These are phyloP conservation scores for Globisporangium abappressorium DNA, from an alignment of 352 stramenopile species.

Conservation along the genomic window DNA sequence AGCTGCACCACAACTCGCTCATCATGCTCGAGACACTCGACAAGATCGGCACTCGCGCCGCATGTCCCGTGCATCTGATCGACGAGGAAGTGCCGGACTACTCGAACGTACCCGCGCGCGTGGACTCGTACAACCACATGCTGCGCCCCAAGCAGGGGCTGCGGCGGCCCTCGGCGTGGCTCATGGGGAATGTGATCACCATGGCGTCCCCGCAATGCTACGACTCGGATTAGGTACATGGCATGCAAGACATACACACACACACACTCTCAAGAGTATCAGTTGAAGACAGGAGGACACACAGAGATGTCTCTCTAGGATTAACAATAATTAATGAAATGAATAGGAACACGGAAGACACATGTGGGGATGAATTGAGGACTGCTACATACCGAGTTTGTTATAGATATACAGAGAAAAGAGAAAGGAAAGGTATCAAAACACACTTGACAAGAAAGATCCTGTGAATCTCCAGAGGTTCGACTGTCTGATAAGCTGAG, in stretches of 20 bases:
- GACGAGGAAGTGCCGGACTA: slow-evolving; percentile 55
- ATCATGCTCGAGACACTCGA: slow-evolving; percentile 70
- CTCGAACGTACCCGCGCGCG: slow-evolving; percentile 43
- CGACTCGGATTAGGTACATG: slow-evolving; percentile 6
- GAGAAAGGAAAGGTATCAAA: not conserved
- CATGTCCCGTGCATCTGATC: slow-evolving; percentile 66
- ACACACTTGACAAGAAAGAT: not conserved
- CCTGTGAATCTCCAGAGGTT: not conserved
- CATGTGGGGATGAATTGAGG: not conserved
- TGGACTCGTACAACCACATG: slow-evolving; percentile 63
- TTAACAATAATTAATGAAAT: not conserved
- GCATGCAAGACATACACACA: not conserved
- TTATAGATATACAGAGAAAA: slow-evolving; percentile 9
- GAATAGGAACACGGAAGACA: not conserved
- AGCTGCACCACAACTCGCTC: slow-evolving; percentile 46
- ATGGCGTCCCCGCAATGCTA: not conserved
- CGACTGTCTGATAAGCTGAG: not conserved
- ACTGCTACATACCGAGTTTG: not conserved
- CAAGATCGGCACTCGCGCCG: slow-evolving; percentile 70
- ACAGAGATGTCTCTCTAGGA: not conserved
- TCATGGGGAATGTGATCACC: slow-evolving; percentile 19
- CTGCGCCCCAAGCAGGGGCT: slow-evolving; percentile 41
- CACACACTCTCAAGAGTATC: not conserved
- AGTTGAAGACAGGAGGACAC: not conserved
- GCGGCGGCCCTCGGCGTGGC: slow-evolving; percentile 54